Base-by-base conservation (phyloP, 805 yeast genomes). In the Metschnikowia aberdeeniae region DNA sequence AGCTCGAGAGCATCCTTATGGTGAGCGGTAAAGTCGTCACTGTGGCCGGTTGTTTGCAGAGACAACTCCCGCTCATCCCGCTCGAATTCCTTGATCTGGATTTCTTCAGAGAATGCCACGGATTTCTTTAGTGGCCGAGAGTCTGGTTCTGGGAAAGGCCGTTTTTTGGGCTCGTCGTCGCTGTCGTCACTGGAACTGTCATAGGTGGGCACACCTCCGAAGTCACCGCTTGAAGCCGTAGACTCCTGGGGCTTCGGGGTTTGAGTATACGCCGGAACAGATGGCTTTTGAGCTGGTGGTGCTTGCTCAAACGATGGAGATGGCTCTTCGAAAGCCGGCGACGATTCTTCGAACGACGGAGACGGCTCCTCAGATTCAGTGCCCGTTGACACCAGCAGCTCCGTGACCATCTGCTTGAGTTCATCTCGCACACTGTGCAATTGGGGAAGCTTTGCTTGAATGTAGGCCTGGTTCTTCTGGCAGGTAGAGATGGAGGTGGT, bases 31-130 rank as follows among this genome's bases (percentile, higher is more conserved):
- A 57, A 62, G 9, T 52, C 37, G 12, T 30, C 34, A 5, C 42
- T 52, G 22, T 47, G 52, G 27, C 35, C 57, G 11, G 35, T 52
- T 52, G 32, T 56, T 59, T 3, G 39, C 28, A 12, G 22, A 41
- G 12, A 36, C 60, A 22, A 22, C 4, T 60, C 51, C 26, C 60
- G 59, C n/a, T 67, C 72, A 37, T 70, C 75, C 6, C 68, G 51
- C 26, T 64, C 70, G 45, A 58, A 70, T 49, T 70, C 76, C 47
- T 70, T 70, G 27, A 70, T 60, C 51, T 70, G 70, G 13, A 70
- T 58, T 35, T 69, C 68, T 41, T 70, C 74, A 0, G 73, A 63
- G 45, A 70, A 70, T 24, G 75, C 74, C 6, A 70, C 76, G 5
- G 57, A 45, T 32, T 67, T 59, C 44, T 64, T 67, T 7, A 39